Base-by-base conservation (phyloP, 2,329 filamentous ascomycete species). In the Calycina herbarum region DNA sequence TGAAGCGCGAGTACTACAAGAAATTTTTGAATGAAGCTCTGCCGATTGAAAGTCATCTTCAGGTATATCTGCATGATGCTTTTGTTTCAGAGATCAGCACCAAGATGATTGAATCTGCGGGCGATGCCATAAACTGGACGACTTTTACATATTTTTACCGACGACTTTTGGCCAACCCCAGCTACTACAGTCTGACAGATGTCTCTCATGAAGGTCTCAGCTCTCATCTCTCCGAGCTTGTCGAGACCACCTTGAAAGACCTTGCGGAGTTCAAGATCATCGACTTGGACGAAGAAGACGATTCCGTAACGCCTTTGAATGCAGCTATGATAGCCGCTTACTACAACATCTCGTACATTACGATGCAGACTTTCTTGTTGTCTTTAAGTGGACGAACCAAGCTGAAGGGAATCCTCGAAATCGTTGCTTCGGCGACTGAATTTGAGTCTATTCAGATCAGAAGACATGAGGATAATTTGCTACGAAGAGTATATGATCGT, bases 61-160 rank as follows among this genome's bases (percentile, higher is more conserved):
- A 96, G 76, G 89, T 91, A 64, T 97, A 93, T 78, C 83, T 99
- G 40, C 93, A 96, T 73, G 96, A 99, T 79, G 94, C 93, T 0
- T 98, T 99, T 73, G 94, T 99, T 57, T 94, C 94, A 0, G 95
- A 99, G 78, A 93, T 98, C 74, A 97, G 93, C 82, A 96, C 93
- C 20, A 94, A 93, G 82, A 96, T 94, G 77, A 95, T 99, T 67
- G 88, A 93, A 73, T 97, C 94, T 13, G 96, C 93, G 15, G 95
- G 98, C 73, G 94, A 98, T 79, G 95, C 94, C 11, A 94, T 99
- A 71, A 96, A 97, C 79, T 99, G 95, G 95, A 92, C 93, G 45
- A 98, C 95, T 0, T 98, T 97, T 77, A 97, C 94, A 11, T 99
- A 97, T 81, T 97, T 98, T 80, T 99, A 99, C 80, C 90, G 95